Conservation (phyloP, 2,329 filamentous ascomycete genomes). For the Plenodomus lindquistii region DNA sequence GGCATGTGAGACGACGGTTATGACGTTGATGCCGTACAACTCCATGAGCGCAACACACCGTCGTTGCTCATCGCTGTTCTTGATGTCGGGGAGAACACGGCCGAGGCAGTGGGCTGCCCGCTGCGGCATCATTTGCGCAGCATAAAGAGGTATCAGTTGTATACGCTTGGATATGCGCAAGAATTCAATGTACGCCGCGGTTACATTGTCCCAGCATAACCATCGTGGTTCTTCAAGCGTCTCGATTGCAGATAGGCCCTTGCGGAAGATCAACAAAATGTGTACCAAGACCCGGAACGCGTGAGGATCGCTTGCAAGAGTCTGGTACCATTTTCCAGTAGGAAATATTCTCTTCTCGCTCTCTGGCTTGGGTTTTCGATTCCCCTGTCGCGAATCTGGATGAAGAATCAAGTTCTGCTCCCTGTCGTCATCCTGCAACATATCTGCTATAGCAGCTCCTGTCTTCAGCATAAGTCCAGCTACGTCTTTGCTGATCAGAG, state of each 20-base stretch:
- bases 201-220: slow-evolving; percentile 68
- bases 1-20: slow-evolving; percentile 74
- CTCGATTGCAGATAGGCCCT: slow-evolving; percentile 48
- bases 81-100: slow-evolving; percentile 74
- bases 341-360: slow-evolving; percentile 22
- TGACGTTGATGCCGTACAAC: slow-evolving; percentile 71
- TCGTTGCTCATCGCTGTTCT: slow-evolving; percentile 65
- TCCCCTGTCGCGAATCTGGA: slow-evolving; percentile 25
- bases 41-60: slow-evolving; percentile 75
- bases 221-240: slow-evolving; percentile 17
- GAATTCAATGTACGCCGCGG: slow-evolving; percentile 81
- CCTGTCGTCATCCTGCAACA: slow-evolving; percentile 34
- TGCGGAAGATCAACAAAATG: slow-evolving; percentile 65
- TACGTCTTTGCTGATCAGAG: slow-evolving; percentile 67
- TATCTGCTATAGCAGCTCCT: slow-evolving; percentile 49
- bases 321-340: slow-evolving; percentile 31
- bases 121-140: slow-evolving; percentile 70
- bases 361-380: slow-evolving; percentile 22
- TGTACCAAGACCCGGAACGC: slow-evolving; percentile 52
- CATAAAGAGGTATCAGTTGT: slow-evolving; percentile 85
- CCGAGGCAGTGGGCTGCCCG: slow-evolving; percentile 73
- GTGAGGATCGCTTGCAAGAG: slow-evolving; percentile 47
- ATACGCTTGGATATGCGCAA: slow-evolving; percentile 73
- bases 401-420: slow-evolving; percentile 37
- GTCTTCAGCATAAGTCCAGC: slow-evolving; percentile 50